A percentile compares a stretch with the other conserved stretches of the same genome.
Conservation (phyloP, 1,284 basidiomycete genomes). For the Pyrrhoderma noxium region DNA sequence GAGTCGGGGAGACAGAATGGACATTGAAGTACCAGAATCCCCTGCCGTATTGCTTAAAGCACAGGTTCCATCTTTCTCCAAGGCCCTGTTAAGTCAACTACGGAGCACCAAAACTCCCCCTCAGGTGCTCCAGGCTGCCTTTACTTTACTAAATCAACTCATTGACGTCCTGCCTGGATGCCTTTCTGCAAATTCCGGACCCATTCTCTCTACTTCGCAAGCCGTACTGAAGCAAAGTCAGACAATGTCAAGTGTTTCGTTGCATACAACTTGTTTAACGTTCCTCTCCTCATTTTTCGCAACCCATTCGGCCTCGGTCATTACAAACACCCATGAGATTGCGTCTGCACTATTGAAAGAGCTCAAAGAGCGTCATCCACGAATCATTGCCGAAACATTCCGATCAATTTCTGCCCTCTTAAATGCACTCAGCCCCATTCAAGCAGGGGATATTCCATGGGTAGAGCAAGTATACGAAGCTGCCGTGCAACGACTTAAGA, state of each 20-base stretch:
- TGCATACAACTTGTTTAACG: conserved; percentile 75
- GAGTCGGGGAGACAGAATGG: conserved; percentile 35
- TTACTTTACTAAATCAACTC: conserved; percentile 70
- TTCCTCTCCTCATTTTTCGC: conserved; percentile 84
- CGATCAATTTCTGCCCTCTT: conserved; percentile 67
- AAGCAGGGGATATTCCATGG: conserved; percentile 41
- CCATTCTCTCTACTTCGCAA: conserved; percentile 56
- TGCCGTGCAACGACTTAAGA: conserved; percentile 63
- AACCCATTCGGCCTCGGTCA: conserved; percentile 68
- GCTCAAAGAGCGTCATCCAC: conserved; percentile 59
- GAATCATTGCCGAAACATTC: conserved; percentile 79
- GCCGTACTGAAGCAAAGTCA: conserved; percentile 56
- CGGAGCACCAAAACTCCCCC: conserved; percentile 60
- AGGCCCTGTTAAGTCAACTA: conserved; percentile 79
- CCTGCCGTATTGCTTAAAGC: conserved; percentile 44
- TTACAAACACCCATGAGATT: conserved; percentile 63
- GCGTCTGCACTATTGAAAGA: conserved; percentile 30
- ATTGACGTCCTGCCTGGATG: conserved; percentile 80
- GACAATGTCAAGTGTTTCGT: conserved; percentile 59
- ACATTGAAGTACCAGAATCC: conserved; percentile 65
- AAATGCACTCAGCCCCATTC: conserved; percentile 54
- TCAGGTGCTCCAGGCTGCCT: conserved; percentile 79
- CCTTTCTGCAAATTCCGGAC: conserved; percentile 62
- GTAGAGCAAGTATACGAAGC: conserved; percentile 68
- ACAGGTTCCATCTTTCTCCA: conserved; percentile 74